These are phyloP conservation scores for Oldenlandia corymbosa DNA, from an alignment of 257 asterid genomes.

Conservation along the genomic window DNA sequence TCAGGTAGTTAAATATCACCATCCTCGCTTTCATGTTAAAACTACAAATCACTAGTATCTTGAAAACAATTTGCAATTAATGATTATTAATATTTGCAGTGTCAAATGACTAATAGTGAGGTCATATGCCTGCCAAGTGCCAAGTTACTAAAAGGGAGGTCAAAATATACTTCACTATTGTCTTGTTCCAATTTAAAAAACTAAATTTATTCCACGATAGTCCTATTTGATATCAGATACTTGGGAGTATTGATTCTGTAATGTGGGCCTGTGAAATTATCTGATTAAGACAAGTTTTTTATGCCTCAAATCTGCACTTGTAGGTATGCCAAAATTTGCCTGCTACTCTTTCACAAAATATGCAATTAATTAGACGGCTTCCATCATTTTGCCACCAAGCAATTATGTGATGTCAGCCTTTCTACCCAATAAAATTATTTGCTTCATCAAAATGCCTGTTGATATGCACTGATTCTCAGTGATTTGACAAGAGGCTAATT, in stretches of 20 bases:
- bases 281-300: neutral
- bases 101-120: too few relatives aligned
- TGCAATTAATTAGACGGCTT: neutral
- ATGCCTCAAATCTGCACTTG: neutral
- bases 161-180: neutral
- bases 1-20: neutral
- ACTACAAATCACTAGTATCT: neutral
- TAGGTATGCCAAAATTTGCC: neutral
- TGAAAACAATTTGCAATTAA: slow-evolving; percentile 1
- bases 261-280: neutral
- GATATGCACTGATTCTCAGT: neutral
- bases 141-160: neutral
- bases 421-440: neutral
- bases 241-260: neutral
- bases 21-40: neutral
- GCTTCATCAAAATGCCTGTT: neutral
- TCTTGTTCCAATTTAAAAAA: too few relatives aligned
- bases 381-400: slow-evolving; percentile 4
- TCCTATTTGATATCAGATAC: neutral
- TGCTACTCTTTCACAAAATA: neutral
- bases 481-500: neutral
- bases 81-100: neutral
- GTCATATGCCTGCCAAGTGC: neutral
- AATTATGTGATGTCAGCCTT: neutral
- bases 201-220: neutral